Evolutionary conservation across 495 filamentous ascomycete species (phyloP).

Genomic region (Penicillium lividum): DNA sequence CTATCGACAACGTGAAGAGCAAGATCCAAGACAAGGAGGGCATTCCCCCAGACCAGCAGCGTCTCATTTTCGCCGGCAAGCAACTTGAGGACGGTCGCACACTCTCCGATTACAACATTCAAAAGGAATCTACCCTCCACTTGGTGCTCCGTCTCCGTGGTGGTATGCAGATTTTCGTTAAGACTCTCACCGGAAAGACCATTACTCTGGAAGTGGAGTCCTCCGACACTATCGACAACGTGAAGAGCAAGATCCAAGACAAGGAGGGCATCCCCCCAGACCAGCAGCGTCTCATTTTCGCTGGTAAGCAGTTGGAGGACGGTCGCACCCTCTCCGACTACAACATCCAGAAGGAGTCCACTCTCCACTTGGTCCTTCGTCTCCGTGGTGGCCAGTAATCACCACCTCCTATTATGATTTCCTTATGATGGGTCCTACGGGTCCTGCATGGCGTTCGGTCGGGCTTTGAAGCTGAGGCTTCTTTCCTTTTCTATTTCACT

Average conservation of each 20-base stretch:
- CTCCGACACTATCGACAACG: conserved; percentile 90
- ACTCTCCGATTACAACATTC: conserved; percentile 98
- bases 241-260: conserved; percentile 90
- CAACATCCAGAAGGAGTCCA: conserved; percentile 94
- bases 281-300: conserved; percentile 88
- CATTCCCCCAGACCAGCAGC: conserved; percentile 91
- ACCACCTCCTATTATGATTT: conserved; percentile 14
- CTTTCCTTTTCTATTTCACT: conserved; percentile 23
- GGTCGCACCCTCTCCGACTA: conserved; percentile 82
- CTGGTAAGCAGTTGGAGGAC: conserved; percentile 89
- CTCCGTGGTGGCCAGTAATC: conserved; percentile 79
- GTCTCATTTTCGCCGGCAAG: conserved; percentile 96
- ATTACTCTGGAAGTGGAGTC: conserved; percentile 89
- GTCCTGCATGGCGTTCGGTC: conserved; percentile 48
- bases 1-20: conserved; percentile 96
- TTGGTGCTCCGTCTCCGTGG: conserved; percentile 95
- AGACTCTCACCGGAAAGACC: conserved; percentile 91
- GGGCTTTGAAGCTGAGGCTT: conserved; percentile 37
- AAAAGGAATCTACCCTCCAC: conserved; percentile 98
- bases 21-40: conserved; percentile 99
- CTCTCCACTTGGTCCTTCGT: conserved; percentile 83
- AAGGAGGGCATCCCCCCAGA: conserved; percentile 91
- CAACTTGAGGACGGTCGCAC: conserved; percentile 90
- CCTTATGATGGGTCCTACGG: conserved; percentile 33
- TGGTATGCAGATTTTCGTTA: conserved; percentile 97